Evolutionary conservation across 1,284 basidiomycete species (phyloP).

Genomic region (Abortiporus biennis): DNA sequence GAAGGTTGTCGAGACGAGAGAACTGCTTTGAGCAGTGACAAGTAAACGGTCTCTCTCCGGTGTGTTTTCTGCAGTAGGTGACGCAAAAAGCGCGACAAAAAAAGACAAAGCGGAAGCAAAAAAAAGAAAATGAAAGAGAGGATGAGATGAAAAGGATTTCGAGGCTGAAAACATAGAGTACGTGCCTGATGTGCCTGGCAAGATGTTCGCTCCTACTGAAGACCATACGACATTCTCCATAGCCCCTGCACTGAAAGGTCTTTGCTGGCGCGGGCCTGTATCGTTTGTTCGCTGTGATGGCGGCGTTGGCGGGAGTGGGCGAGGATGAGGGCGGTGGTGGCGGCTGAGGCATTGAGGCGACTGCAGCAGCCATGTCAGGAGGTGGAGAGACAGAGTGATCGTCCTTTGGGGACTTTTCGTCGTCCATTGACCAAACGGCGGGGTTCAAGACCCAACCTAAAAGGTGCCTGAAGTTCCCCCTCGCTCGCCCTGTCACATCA

Average conservation of each 20-base stretch:
- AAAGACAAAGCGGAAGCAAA: constrained; percentile 4
- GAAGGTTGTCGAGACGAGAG: constrained; percentile 92
- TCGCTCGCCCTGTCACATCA: no score
- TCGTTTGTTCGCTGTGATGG: constrained; percentile 43
- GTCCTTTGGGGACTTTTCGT: constrained; percentile 19
- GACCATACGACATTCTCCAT: constrained; percentile 94
- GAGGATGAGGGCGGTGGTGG: constrained; percentile 10
- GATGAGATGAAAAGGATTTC: constrained; percentile 5
- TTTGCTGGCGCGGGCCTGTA: constrained; percentile 78
- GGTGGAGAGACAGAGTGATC: constrained; percentile 6
- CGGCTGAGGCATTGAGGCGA: constrained; percentile 9
- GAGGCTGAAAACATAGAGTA: constrained; percentile 18
- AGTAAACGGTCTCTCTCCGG: constrained; percentile 91
- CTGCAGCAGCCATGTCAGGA: constrained; percentile 19
- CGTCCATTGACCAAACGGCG: constrained; percentile 21
- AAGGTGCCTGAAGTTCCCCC: constrained; percentile 23
- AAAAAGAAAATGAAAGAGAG: no score
- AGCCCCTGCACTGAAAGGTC: constrained; percentile 93
- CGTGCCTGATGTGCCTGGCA: constrained; percentile 88
- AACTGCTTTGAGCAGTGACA: constrained; percentile 97
- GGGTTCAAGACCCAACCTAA: constrained; percentile 19
- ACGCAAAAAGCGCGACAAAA: no score
- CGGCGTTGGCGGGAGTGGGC: constrained; percentile 6
- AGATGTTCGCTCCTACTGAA: constrained; percentile 94
- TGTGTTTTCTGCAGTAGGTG: constrained; percentile 99